Evolutionary conservation across 345 rosid genomes (phyloP).

Genomic region (Fremontodendron californicum): DNA sequence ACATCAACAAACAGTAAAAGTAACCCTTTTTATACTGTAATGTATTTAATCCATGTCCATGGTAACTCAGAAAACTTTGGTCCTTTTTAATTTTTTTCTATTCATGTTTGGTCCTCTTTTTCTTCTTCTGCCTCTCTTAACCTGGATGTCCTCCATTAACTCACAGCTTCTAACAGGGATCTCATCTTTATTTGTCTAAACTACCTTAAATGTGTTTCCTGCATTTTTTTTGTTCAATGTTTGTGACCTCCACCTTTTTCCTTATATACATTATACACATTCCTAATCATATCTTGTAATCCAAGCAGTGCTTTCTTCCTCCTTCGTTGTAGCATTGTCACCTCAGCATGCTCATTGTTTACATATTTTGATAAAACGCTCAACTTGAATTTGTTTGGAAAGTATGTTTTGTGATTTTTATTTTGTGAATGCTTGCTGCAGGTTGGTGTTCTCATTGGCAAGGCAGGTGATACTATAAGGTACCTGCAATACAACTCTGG

Average conservation of each 20-base stretch:
- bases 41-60: background rate
- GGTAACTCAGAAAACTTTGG: background rate
- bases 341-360: background rate
- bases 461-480: conserved; percentile 84
- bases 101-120: background rate
- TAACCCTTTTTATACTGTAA: background rate
- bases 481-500: conserved; percentile 78
- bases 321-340: background rate
- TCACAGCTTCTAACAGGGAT: background rate
- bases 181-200: background rate
- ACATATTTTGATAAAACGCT: background rate
- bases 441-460: conserved; percentile 97
- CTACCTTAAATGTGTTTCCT: background rate
- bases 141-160: background rate
- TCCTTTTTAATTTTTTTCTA: background rate
- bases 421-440: conserved; percentile 22
- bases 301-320: background rate
- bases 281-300: background rate
- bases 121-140: background rate
- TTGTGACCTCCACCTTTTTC: background rate
- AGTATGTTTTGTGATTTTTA: background rate
- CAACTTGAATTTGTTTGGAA: conserved; percentile 2
- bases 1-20: background rate
- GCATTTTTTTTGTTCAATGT: background rate
- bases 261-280: background rate